Evolutionary conservation across 257 asterid species (phyloP).

Genomic region (Solanum habrochaites): DNA sequence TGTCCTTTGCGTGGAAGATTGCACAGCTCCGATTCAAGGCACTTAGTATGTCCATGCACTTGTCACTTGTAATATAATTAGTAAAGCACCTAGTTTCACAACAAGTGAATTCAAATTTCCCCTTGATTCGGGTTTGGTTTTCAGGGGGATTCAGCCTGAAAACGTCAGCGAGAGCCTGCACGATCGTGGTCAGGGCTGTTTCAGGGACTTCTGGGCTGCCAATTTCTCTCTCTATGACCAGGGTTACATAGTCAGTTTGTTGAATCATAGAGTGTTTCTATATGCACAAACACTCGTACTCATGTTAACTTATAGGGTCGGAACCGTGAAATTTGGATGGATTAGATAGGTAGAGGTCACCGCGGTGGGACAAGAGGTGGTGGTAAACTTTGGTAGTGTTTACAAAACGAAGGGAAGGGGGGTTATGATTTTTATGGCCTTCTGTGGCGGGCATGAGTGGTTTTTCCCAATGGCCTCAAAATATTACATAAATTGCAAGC

Average conservation of each 20-base stretch:
- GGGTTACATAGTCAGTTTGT: conserved; percentile 17
- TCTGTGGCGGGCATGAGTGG: no score
- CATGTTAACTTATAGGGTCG: no score
- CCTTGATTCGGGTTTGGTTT: conserved; percentile 14
- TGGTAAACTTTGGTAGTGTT: no score
- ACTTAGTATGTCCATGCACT: neutral
- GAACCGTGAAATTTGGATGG: no score
- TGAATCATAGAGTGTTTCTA: neutral
- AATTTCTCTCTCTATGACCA: conserved; percentile 13
- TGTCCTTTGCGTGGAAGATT: no score
- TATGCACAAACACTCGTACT: no score
- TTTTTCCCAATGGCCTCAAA: no score
- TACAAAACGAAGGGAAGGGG: no score
- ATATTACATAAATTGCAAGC: no score
- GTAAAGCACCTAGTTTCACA: neutral
- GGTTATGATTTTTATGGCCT: no score
- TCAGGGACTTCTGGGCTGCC: conserved; percentile 21
- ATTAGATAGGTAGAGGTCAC: no score
- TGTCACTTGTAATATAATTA: neutral
- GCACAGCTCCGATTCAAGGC: neutral
- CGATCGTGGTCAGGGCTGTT: conserved; percentile 41
- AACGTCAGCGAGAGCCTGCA: conserved; percentile 80
- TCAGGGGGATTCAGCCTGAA: conserved; percentile 85
- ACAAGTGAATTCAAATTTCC: conserved; percentile 2
- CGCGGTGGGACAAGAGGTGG: no score